Evolutionary conservation across 1,284 basidiomycete species (phyloP), one percentile per base, ranked within the genome.

Genomic region (Pseudozyma sp.): DNA sequence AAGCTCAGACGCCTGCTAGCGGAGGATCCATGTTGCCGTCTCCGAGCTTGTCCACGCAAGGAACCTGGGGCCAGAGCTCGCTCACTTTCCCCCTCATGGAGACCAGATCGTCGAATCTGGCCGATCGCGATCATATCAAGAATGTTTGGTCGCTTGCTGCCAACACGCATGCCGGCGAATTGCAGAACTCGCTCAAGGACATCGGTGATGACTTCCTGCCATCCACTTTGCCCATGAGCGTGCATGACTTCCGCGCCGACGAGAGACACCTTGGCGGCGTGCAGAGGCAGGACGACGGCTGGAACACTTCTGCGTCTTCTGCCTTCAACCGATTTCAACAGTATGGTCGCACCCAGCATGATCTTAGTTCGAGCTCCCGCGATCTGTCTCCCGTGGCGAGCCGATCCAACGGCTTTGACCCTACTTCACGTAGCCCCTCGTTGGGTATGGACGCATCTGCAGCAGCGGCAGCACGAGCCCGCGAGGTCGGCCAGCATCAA

Each of bases 131-230:
- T 55, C 72, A 75, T 53, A 78, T 80, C 67, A 81, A 81, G 59
- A 78, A 61, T n/a, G 76, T 81, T 3, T 81, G 79, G 79, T 70
- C 79, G 21, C 70, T 77, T 5, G 63, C 78, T 7, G 45, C 67
- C 55, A 76, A 68, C 59, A 67, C 72, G n/a, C 61, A 72, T 36
- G 58, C 63, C 12, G 63, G 65, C 43, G 72, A 79, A 43, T 53
- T 61, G 47, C 78, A 81, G 54, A 82, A 82, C 43, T 80, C 77
- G 52, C 72, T 80, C 38, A 71, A 65, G 45, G 77, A 64, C 44
- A 80, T 79, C 31, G 76, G 58, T n/a, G 77, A 79, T 49, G 80
- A 82, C 43, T 77, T 80, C 49, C 52, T 77, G 62, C 76, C 79
- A 18, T 70, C 76, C 6, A 54, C 78, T 6, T 58, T 78, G 61